These are phyloP conservation scores for Stentor roeselii DNA, from an alignment of 73 alveolate genomes.

Conservation along the genomic window DNA sequence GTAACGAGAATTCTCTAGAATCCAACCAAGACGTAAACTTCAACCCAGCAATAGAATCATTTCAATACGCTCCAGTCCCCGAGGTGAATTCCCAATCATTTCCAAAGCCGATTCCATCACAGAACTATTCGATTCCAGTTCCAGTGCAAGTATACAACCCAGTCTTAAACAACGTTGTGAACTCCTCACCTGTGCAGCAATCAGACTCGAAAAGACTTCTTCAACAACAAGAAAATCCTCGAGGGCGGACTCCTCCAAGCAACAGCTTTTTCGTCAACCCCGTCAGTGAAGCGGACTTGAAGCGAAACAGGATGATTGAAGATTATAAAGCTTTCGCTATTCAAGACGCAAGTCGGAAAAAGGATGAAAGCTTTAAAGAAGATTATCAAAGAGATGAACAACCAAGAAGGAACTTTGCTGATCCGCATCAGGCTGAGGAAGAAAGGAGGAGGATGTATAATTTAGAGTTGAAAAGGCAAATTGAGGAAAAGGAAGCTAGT, in stretches of 20 bases:
- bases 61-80: background rate
- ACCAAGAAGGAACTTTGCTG: background rate
- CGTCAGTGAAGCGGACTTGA: conserved; percentile 2
- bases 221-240: conserved; percentile 17
- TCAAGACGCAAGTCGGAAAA: background rate
- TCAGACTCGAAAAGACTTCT: background rate
- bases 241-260: conserved; percentile 17
- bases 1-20: background rate
- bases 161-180: background rate
- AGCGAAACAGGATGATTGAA: background rate
- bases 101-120: background rate
- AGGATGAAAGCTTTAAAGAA: background rate
- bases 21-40: background rate
- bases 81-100: background rate
- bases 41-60: background rate
- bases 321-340: background rate
- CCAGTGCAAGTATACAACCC: background rate
- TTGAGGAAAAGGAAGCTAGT: conserved; percentile 6
- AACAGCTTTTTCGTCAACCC: conserved; percentile 13
- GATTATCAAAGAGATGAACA: background rate
- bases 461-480: background rate
- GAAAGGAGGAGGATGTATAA: background rate
- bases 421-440: background rate
- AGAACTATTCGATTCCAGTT: background rate
- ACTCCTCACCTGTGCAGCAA: background rate